phyloP scores from a whole-genome alignment of 805 yeast genomes.

The Trichomonascus vanleenenianus region DNA sequence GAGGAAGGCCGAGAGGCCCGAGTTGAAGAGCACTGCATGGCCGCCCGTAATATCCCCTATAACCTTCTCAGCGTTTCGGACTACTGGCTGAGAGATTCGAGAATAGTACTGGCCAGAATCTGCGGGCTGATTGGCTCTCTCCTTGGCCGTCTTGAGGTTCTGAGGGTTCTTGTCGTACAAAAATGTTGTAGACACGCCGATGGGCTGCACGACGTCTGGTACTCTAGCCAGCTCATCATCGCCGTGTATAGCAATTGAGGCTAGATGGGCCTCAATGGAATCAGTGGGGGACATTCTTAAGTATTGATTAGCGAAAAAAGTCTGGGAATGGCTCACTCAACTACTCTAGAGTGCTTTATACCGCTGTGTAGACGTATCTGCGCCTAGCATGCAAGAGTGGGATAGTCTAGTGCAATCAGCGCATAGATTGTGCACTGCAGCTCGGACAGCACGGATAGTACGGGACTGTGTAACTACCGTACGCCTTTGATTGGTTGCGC shows the following conservation, averaged over 20 bases:
- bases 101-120: constrained; percentile 49
- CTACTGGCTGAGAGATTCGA: constrained; percentile 66
- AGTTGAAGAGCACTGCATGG: constrained; percentile 60
- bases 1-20: constrained; percentile 76
- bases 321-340: background rate
- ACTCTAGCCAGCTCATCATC: constrained; percentile 43
- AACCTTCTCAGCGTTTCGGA: constrained; percentile 57
- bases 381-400: too few relatives aligned
- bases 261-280: background rate
- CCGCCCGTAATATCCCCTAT: constrained; percentile 54
- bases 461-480: too few relatives aligned
- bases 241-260: constrained; percentile 47
- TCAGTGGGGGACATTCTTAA: background rate
- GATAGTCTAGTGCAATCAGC: too few relatives aligned
- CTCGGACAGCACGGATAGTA: too few relatives aligned
- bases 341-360: too few relatives aligned
- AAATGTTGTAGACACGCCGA: constrained; percentile 74
- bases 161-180: constrained; percentile 55
- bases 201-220: constrained; percentile 54
- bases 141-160: constrained; percentile 35
- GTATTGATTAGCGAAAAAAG: background rate
- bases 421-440: too few relatives aligned
- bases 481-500: too few relatives aligned
- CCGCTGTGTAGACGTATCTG: too few relatives aligned
- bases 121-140: constrained; percentile 3